Conservation (phyloP, 495 filamentous ascomycete genomes). For the Jackrogersella multiformis region DNA sequence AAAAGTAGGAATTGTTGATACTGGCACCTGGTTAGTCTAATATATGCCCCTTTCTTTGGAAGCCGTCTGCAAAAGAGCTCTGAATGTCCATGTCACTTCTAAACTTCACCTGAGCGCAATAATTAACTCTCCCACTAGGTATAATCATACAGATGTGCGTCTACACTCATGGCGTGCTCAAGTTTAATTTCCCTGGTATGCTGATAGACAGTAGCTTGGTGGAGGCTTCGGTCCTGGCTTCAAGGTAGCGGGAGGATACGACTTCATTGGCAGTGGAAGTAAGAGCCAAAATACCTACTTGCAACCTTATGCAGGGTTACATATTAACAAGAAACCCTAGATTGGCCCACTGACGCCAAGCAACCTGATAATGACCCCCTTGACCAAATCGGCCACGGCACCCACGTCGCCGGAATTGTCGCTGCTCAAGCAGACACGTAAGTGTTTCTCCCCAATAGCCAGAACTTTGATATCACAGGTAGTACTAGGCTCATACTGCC, state of each 20-base stretch:
- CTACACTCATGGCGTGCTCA: neutral
- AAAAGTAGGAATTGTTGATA: constrained; percentile 47
- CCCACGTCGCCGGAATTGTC: constrained; percentile 55
- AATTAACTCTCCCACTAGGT: constrained; percentile 3
- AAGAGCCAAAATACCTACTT: neutral
- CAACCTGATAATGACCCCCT: constrained; percentile 49
- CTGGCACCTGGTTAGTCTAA: constrained; percentile 50
- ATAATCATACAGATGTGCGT: constrained; percentile 33
- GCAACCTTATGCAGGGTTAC: neutral
- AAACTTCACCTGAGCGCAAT: too few relatives aligned
- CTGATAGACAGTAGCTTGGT: constrained; percentile 42
- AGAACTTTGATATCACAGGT: neutral
- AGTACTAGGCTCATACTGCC: neutral
- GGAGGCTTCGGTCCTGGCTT: constrained; percentile 53
- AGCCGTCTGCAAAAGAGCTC: neutral
- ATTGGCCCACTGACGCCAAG: constrained; percentile 18
- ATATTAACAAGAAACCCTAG: neutral
- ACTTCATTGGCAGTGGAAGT: constrained; percentile 47
- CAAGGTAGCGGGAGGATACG: constrained; percentile 51
- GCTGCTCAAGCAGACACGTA: constrained; percentile 48
- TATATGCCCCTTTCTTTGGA: constrained; percentile 24
- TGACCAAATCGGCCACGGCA: constrained; percentile 53
- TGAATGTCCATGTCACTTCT: too few relatives aligned
- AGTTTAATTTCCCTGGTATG: neutral
- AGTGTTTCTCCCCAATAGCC: neutral